A percentile compares a stretch with the other conserved stretches of the same genome.
These are phyloP conservation scores for Ascochyta pisi DNA, from an alignment of 2,329 filamentous ascomycete genomes.

Conservation along the genomic window DNA sequence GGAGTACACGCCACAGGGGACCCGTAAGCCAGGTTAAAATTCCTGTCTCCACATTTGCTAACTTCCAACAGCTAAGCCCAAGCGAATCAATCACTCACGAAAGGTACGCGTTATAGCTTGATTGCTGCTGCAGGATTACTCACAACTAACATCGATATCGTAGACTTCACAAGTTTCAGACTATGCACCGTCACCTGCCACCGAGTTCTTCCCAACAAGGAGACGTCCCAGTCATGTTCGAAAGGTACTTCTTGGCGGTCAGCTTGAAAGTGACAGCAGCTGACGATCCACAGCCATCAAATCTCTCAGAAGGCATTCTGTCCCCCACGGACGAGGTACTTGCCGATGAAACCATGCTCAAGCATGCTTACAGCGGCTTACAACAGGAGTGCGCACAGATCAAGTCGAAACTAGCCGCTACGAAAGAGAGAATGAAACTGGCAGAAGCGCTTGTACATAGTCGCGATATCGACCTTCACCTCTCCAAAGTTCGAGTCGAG, in stretches of 20 bases:
- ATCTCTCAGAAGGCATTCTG: constrained; percentile 19
- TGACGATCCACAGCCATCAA: constrained; percentile 9
- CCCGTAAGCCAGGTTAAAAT: constrained; percentile 16
- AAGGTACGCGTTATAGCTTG: constrained; percentile 1
- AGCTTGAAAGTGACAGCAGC: not conserved
- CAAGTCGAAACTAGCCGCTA: constrained; percentile 17
- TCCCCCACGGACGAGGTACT: constrained; percentile 20
- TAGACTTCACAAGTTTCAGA: constrained; percentile 15
- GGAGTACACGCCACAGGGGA: constrained; percentile 31
- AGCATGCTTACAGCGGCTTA: constrained; percentile 23
- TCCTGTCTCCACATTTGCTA: not conserved
- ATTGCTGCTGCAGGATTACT: not conserved
- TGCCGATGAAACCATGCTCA: constrained; percentile 22
- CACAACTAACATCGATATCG: not conserved
- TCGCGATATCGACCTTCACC: constrained; percentile 14
- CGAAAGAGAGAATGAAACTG: constrained; percentile 19
- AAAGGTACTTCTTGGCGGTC: constrained; percentile 4
- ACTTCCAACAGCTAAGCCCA: constrained; percentile 9
- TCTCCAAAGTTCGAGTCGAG: constrained; percentile 14
- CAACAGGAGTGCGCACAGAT: constrained; percentile 19
- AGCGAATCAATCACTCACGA: constrained; percentile 14
- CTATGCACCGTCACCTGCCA: constrained; percentile 1
- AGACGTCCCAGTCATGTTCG: constrained; percentile 15
- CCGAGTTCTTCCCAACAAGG: constrained; percentile 9
- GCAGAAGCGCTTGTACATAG: constrained; percentile 21